Evolutionary conservation across 805 yeast species (phyloP), one percentile per base, ranked within the genome.

Genomic region (Barnettozyma botsteinii): DNA sequence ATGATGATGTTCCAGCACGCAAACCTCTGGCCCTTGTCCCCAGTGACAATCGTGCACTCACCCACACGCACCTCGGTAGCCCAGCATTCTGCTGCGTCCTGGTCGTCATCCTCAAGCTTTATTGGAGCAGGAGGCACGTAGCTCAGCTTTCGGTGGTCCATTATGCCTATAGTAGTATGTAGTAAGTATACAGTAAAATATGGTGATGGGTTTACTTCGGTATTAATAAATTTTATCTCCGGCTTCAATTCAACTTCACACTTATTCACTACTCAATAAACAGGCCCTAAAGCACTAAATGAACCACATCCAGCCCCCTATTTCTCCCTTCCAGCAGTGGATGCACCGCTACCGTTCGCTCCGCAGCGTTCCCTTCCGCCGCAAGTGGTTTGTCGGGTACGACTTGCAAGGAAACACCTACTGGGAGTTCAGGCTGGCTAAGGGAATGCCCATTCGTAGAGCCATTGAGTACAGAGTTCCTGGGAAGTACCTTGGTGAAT

Each of bases 321-420:
- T 78, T 31, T 66, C 82, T 1, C 56, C 67, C 5, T 66, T 72
- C 65, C 74, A 68, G 54, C 72, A 73, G 35, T 41, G 75, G 0
- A 64, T 70, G 40, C 72, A 74, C 59, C 65, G 66, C 49, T 85
- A 80, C 77, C 73, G 71, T 50, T 70, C 88, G 0, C 59, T 82
- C 5, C 61, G 80, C 32, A 72, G 66, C 33, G 69, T 85, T 4
- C 95, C 95, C 0, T 78, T 84, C 57, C 69, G 94, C 30, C 70
- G 70, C 40, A 71, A 69, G 55, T 85, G 79, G 65, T 84, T 85
- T 50, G 49, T 56, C 3, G 63, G 87, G 2, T 85, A 83, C 54
- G 95, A 85, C 54, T 66, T 86, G n/a, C 78, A 77, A 29, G 95
- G 93, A 3, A 85, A 85, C 57, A 78, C 91, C 2, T 85, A 81